phyloP scores from a whole-genome alignment of 805 yeast genomes.

The Monosporozyma aerobia region DNA sequence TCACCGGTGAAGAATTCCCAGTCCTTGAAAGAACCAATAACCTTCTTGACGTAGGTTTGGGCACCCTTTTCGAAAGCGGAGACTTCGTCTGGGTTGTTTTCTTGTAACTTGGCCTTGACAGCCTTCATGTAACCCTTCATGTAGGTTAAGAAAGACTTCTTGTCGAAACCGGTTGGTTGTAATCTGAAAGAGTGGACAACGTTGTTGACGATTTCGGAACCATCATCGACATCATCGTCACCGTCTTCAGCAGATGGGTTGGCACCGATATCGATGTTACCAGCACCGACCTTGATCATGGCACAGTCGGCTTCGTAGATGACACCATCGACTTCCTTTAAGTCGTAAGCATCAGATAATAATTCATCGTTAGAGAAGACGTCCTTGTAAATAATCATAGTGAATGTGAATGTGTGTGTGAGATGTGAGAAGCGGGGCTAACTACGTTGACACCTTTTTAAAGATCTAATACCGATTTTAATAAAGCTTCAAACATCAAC shows the following conservation, averaged over 20 bases:
- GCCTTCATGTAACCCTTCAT: conserved; percentile 98
- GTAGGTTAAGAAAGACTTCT: conserved; percentile 93
- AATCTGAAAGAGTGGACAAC: conserved; percentile 98
- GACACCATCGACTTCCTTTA: conserved; percentile 76
- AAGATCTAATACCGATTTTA: neutral
- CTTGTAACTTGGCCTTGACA: conserved; percentile 85
- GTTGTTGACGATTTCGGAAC: conserved; percentile 90
- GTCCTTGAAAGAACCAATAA: conserved; percentile 90
- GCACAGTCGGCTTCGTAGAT: conserved; percentile 96
- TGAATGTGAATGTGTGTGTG: conserved; percentile 2
- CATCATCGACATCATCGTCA: conserved; percentile 74
- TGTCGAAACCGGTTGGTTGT: conserved; percentile 92
- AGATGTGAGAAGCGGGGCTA: neutral
- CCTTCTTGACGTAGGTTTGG: conserved; percentile 89
- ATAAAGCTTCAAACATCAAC: neutral
- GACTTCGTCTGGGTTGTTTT: conserved; percentile 79
- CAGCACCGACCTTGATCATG: conserved; percentile 84
- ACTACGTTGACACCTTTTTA: no score
- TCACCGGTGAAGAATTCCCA: conserved; percentile 99
- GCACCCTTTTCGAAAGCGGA: conserved; percentile 96
- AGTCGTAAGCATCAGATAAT: conserved; percentile 94
- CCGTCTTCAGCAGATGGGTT: conserved; percentile 98
- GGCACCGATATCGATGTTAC: conserved; percentile 96
- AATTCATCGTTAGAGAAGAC: conserved; percentile 90
- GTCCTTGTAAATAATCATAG: conserved; percentile 49